Evolutionary conservation across 805 yeast species (phyloP), one percentile per base, ranked within the genome.

Genomic region (Starmerella kuoi): DNA sequence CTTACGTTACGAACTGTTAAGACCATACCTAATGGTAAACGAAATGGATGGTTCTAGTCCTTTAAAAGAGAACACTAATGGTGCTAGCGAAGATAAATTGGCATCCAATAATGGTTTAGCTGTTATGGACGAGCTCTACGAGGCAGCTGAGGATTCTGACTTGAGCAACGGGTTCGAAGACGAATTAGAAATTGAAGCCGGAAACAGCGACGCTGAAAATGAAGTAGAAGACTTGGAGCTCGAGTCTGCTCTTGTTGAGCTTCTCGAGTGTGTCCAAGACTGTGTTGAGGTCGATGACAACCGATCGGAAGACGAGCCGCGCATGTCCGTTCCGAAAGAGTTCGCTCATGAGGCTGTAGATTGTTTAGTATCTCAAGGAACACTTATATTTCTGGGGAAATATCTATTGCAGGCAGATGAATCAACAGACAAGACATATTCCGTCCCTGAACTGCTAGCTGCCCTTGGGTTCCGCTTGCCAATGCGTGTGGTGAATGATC

Each of bases 391-490:
- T 52, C 57, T 84, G 34, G 74, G 74, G 42, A 65, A 66, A 37
- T 79, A 73, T 47, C 58, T 83, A 17, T 82, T 87, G 2, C 68
- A 69, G 2, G 70, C 71, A 20, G 66, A 72, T 19, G 67, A 26
- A 12, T 5, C 40, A 5, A 28, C 28, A 3, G 36, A 23, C 9
- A 41, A 27, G 19, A 74, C 35, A 3, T 68, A 72, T 14, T 79
- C 79, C 50, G 65, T 82, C 3, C 56, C 76, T 24, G 65, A 64
- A 35, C 61, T 81, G 37, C 72, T 80, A 9, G 65, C 73, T 37
- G 61, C 78, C 31, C 57, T 86, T 20, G 95, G 95, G 1, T 84
- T 72, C 46, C 57, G 49, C 57, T 68, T 66, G 37, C 60, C 55
- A 6, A 35, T 40, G 21, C 44, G 46, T 22, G 50, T 45, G 21